Percentiles rank a stretch among this genome's conserved stretches.
Evolutionary conservation across 2,329 filamentous ascomycete genomes (phyloP).

Genomic region (Colletotrichum sp.): DNA sequence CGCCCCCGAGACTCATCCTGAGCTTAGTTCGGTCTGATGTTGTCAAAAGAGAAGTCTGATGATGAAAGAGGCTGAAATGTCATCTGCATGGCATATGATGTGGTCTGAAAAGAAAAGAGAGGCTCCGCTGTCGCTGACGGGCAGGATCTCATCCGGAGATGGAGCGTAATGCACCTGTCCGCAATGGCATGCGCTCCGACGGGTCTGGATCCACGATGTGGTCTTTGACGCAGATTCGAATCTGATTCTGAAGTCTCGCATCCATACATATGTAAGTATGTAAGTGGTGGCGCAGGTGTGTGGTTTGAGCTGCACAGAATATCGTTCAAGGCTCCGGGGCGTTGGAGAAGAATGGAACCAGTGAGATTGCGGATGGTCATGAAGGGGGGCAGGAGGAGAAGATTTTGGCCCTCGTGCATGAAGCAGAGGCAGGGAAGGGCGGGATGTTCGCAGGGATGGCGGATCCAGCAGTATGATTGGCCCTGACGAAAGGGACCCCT

Average conservation of each 20-base stretch:
- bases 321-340: background rate
- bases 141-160: background rate
- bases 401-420: slow-evolving; percentile 12
- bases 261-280: background rate
- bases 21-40: background rate
- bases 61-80: background rate
- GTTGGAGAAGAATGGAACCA: slow-evolving; percentile 4
- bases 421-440: slow-evolving; percentile 16
- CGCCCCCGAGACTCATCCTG: background rate
- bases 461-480: slow-evolving; percentile 2
- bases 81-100: background rate
- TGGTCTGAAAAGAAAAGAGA: background rate
- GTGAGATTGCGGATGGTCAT: background rate
- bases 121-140: background rate
- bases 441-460: slow-evolving; percentile 18
- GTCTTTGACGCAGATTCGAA: background rate
- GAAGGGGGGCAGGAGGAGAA: slow-evolving; percentile 2
- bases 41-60: background rate
- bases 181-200: background rate
- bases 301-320: background rate
- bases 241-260: background rate
- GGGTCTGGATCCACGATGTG: background rate
- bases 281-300: background rate
- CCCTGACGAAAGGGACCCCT: background rate
- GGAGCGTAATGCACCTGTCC: background rate